Evolutionary conservation across 1,139 yeast genomes (phyloP).

Genomic region (Insectozyma bohioensis): DNA sequence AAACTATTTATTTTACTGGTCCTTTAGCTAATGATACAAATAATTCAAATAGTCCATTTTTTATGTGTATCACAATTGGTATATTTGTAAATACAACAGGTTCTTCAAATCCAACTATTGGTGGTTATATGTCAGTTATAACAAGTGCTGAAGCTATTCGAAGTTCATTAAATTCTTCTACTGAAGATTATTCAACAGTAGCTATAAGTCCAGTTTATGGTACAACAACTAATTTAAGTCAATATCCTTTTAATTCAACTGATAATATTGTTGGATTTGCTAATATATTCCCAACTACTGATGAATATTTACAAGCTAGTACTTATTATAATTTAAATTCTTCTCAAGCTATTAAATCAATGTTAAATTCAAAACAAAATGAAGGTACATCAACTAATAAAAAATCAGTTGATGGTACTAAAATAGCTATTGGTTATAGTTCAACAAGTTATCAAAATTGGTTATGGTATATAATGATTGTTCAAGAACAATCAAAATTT

Average conservation of each 20-base stretch:
- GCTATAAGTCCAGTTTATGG: slow-evolving; percentile 34
- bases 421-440: slow-evolving; percentile 72
- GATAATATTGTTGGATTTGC: slow-evolving; percentile 9
- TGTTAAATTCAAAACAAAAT: not conserved
- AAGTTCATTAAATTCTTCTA: slow-evolving; percentile 3
- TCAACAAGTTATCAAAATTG: slow-evolving; percentile 46
- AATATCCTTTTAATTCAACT: slow-evolving; percentile 4
- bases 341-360: slow-evolving; percentile 2
- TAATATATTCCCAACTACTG: slow-evolving; percentile 6
- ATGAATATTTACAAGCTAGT: slow-evolving; percentile 1
- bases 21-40: slow-evolving; percentile 5
- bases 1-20: slow-evolving; percentile 7
- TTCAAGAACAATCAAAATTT: slow-evolving; percentile 60
- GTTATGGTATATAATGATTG: slow-evolving; percentile 71
- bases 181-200: slow-evolving; percentile 31
- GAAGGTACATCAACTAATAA: slow-evolving; percentile 34
- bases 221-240: slow-evolving; percentile 8
- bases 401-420: slow-evolving; percentile 37
- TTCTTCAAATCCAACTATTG: not conserved
- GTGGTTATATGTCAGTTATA: slow-evolving; percentile 9
- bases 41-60: slow-evolving; percentile 1
- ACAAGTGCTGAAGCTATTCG: slow-evolving; percentile 5
- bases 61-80: slow-evolving; percentile 7
- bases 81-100: slow-evolving; percentile 3
- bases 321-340: slow-evolving; percentile 3